Evolutionary conservation across 2,329 filamentous ascomycete species (phyloP).

Genomic region (Pseudomassariella vexata): DNA sequence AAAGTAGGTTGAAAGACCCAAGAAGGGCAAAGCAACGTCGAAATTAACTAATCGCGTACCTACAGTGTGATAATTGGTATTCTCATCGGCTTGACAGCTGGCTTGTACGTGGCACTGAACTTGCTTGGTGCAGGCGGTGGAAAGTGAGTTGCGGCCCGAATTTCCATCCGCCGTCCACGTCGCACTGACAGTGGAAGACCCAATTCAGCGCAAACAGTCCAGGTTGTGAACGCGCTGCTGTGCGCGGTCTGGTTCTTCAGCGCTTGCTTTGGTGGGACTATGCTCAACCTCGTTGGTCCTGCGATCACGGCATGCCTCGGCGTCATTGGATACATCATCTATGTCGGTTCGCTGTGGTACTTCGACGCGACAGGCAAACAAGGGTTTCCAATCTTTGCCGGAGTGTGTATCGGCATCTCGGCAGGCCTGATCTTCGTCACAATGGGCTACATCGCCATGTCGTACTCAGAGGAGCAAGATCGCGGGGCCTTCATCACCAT

Average conservation of each 20-base stretch:
- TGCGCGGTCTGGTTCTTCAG: constrained; percentile 23
- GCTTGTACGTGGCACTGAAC: constrained; percentile 5
- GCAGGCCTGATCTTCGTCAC: constrained; percentile 24
- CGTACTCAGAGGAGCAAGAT: constrained; percentile 26
- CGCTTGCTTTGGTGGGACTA: constrained; percentile 17
- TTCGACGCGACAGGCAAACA: constrained; percentile 18
- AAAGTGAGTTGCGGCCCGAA: no score
- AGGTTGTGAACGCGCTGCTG: constrained; percentile 20
- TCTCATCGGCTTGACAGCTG: constrained; percentile 2
- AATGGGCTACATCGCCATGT: constrained; percentile 23
- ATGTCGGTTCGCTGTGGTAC: constrained; percentile 22
- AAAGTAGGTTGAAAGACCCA: no score
- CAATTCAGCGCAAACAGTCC: constrained; percentile 17
- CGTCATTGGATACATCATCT: constrained; percentile 19
- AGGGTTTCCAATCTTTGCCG: constrained; percentile 17
- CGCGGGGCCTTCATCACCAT: constrained; percentile 23
- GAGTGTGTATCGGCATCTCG: constrained; percentile 21
- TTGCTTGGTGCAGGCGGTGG: constrained; percentile 21
- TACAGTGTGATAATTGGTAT: constrained; percentile 6
- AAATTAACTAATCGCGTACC: no score
- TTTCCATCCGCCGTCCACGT: no score
- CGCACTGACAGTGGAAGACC: no score
- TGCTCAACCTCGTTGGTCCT: constrained; percentile 21
- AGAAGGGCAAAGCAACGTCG: no score
- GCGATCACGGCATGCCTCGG: constrained; percentile 15